Conservation (phyloP, 805 yeast genomes). For the Pichia exigua region DNA sequence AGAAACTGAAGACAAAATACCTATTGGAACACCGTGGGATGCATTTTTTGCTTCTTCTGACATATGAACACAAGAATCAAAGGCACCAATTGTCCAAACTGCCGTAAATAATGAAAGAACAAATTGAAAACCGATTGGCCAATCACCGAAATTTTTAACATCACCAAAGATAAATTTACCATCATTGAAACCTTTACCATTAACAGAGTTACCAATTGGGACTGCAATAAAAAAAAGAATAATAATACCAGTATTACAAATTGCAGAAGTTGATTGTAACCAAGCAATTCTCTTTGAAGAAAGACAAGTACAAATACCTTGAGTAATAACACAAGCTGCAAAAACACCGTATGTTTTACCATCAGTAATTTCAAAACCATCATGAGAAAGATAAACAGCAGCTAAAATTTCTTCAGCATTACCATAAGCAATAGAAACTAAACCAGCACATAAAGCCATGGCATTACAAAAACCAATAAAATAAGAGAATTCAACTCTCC, state of each 20-base stretch:
- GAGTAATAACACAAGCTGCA: conserved; percentile 50
- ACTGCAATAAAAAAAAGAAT: conserved; percentile 52
- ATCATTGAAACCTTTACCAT: conserved; percentile 33
- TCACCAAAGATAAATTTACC: conserved; percentile 50
- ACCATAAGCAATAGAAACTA: conserved; percentile 65
- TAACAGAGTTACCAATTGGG: conserved; percentile 47
- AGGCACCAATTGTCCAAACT: conserved; percentile 70
- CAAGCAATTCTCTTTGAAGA: conserved; percentile 51
- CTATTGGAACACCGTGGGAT: conserved; percentile 54
- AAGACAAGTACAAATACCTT: conserved; percentile 44
- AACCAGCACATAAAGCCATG: conserved; percentile 56
- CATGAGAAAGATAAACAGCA: conserved; percentile 42
- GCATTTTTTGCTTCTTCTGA: conserved; percentile 65
- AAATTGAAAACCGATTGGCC: conserved; percentile 56
- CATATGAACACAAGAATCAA: conserved; percentile 67
- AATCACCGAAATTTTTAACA: conserved; percentile 41
- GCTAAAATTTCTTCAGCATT: conserved; percentile 54
- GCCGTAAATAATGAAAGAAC: conserved; percentile 46
- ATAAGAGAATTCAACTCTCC: conserved; percentile 48
- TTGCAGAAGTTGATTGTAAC: conserved; percentile 52
- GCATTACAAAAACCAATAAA: conserved; percentile 63
- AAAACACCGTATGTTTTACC: conserved; percentile 57
- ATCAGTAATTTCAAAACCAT: conserved; percentile 49
- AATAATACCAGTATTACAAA: conserved; percentile 45
- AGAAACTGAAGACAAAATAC: conserved; percentile 52